Evolutionary conservation across 1,139 yeast species (phyloP).

Genomic region (Meyerozyma guilliermondii): DNA sequence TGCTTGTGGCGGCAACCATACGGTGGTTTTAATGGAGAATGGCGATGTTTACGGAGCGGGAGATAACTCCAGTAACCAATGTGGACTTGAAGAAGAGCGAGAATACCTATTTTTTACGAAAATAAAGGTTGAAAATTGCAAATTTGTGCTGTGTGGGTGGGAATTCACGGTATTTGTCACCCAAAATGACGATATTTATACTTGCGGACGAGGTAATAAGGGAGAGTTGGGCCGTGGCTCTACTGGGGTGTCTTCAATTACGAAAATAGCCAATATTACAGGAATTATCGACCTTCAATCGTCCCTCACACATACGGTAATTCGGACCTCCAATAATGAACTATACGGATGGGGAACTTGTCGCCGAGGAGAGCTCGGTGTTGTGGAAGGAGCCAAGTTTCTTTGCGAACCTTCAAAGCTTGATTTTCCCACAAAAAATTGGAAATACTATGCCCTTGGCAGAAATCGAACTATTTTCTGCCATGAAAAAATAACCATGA

Average conservation of each 20-base stretch:
- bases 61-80: slow-evolving; percentile 52
- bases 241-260: slow-evolving; percentile 10
- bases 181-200: slow-evolving; percentile 34
- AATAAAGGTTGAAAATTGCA: slow-evolving; percentile 32
- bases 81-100: slow-evolving; percentile 25
- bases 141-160: slow-evolving; percentile 68
- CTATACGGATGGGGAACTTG: slow-evolving; percentile 82
- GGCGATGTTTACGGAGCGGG: slow-evolving; percentile 62
- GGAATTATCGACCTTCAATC: slow-evolving; percentile 28
- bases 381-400: neutral
- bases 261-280: slow-evolving; percentile 11
- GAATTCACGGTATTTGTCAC: slow-evolving; percentile 59
- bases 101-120: slow-evolving; percentile 14
- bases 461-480: neutral
- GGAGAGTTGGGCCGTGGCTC: slow-evolving; percentile 73
- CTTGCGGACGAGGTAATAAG: slow-evolving; percentile 59
- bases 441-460: neutral
- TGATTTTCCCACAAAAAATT: neutral
- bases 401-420: neutral
- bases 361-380: slow-evolving; percentile 66
- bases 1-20: slow-evolving; percentile 86
- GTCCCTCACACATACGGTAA: slow-evolving; percentile 55
- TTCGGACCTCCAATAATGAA: slow-evolving; percentile 30
- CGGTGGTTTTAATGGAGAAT: slow-evolving; percentile 49
- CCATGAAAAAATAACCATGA: neutral